Evolutionary conservation across 2,329 filamentous ascomycete genomes (phyloP).

Genomic region (Peltaster fructicola): DNA sequence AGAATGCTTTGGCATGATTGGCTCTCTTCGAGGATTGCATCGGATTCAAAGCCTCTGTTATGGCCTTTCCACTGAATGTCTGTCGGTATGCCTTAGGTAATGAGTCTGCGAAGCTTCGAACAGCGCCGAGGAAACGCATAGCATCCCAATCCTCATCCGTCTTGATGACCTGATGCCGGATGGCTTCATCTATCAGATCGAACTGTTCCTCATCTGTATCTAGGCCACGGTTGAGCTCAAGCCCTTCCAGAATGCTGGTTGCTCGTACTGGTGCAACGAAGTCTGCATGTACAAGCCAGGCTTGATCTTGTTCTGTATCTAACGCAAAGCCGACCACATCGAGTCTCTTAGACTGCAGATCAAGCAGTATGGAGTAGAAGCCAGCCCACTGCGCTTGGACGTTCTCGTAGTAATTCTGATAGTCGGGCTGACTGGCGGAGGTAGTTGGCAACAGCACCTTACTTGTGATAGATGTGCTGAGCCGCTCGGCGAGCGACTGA

Average conservation of each 20-base stretch:
- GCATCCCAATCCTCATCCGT: too few species aligned
- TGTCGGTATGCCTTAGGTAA: too few species aligned
- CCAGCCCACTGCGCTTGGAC: conserved; percentile 75
- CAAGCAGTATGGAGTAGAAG: conserved; percentile 70
- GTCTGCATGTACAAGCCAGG: conserved; percentile 76
- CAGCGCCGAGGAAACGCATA: too few species aligned
- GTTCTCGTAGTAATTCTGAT: conserved; percentile 54
- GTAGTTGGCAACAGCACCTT: conserved; percentile 48
- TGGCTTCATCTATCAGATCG: too few species aligned
- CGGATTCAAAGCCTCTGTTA: too few species aligned
- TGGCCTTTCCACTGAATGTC: too few species aligned
- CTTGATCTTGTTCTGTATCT: conserved; percentile 51
- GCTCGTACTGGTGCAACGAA: conserved; percentile 60
- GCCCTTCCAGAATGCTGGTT: conserved; percentile 43
- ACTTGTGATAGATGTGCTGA: conserved; percentile 53
- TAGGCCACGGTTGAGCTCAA: too few species aligned
- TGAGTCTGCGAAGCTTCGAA: too few species aligned
- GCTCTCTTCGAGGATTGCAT: too few species aligned
- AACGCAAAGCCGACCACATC: conserved; percentile 65
- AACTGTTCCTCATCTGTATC: too few species aligned
- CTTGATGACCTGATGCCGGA: too few species aligned
- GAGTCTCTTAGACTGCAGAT: conserved; percentile 70
- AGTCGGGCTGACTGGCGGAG: conserved; percentile 50
- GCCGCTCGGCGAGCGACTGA: conserved; percentile 52
- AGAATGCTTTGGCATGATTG: too few species aligned